Evolutionary conservation across 805 yeast genomes (phyloP), one percentile per base, ranked within the genome.

Genomic region (Debaryomyces hansenii): DNA sequence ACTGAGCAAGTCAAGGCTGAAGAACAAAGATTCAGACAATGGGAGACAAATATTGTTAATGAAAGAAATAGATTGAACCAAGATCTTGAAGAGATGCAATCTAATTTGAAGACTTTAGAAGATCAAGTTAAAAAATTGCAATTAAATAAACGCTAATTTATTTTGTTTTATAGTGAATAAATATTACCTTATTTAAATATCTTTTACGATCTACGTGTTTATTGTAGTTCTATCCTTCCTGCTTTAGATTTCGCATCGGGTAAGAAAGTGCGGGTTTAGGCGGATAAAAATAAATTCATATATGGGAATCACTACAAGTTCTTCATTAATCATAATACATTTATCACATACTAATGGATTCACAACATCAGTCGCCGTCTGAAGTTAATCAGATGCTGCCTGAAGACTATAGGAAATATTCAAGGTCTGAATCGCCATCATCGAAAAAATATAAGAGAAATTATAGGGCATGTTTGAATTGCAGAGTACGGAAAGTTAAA

Each of bases 1-100:
- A 92, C 98, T 8, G 97, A 91, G 68, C 97, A 94, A 74, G 77
- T 94, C 50, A 91, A 92, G 73, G 87, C 87, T 40, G 99, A 94
- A 73, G 99, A 94, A 63, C 95, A 90, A 61, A 82, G 99, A 64
- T 94, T 94, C 70, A 88, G 95, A 76, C 96, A 92, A 75, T 94
- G 99, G 99, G 97, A 91, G 73, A 88, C 90, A 58, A 92, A 94
- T 64, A 89, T 94, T 57, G 94, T 90, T 56, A 90, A 89, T 57
- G 97, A 94, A 74, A 87, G 96, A 73, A 88, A 90, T 69, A 82
- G 96, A 67, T 79, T 94, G 64, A 94, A 94, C 72, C 87, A 86
- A 68, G 99, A 94, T 69, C 79, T 94, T 59, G 97, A 92, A 59
- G 90, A 87, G 57, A 82, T 91, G 70, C 96, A 90, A 67, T 69